These are phyloP conservation scores for Pestalotiopsis sp. DNA, from an alignment of 2,329 filamentous ascomycete genomes.

Conservation along the genomic window DNA sequence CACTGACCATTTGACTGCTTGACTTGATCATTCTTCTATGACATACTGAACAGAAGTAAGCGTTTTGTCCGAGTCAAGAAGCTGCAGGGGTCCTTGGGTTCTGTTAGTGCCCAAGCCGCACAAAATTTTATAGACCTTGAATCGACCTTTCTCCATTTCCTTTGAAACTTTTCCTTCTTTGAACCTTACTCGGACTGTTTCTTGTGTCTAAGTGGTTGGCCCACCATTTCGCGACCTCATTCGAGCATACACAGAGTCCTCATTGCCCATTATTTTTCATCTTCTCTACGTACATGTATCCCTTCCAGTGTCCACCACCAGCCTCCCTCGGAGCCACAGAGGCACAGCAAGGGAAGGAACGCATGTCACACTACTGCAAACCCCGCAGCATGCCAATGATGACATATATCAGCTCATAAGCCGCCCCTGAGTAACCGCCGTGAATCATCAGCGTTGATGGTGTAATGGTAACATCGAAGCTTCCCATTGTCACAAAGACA, in stretches of 20 bases:
- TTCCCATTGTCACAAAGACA: constrained; percentile 26
- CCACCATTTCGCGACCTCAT: background rate
- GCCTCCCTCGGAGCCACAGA: background rate
- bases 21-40: background rate
- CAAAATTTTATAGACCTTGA: background rate
- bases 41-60: background rate
- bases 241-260: background rate
- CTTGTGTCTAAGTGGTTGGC: background rate
- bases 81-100: background rate
- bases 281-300: background rate
- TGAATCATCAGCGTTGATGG: constrained; percentile 21
- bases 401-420: background rate
- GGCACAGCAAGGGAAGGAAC: background rate
- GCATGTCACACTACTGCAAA: background rate
- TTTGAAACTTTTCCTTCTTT: background rate
- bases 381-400: background rate
- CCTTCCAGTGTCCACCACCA: background rate
- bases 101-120: background rate
- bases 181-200: background rate
- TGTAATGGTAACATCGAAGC: constrained; percentile 36
- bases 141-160: background rate
- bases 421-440: background rate
- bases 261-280: background rate
- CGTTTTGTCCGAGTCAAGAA: background rate
- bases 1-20: too few relatives aligned